Base-by-base conservation (phyloP, 1,139 yeast species). In the Hansenula anomala region DNA sequence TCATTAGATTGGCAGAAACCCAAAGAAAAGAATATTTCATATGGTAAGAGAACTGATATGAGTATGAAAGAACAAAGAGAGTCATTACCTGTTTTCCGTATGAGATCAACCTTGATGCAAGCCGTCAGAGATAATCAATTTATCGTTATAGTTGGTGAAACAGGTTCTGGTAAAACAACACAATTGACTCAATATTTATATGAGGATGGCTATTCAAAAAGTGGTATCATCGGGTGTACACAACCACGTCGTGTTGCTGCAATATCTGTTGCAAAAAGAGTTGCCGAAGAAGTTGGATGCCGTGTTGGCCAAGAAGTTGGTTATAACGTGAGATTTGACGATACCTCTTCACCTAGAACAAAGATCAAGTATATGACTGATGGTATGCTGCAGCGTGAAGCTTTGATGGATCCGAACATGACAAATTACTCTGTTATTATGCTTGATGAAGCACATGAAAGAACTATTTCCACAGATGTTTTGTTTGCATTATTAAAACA, bases 81-180 rank as follows among this genome's bases (percentile, higher is more conserved):
- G 48, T 65, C 78, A 4, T 66, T 88, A 19, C 97, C 97, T 0
- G 95, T 90, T 0, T 87, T 67, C 52, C 59, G 72, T 16, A 77
- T 79, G 66, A 69, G 95, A 36, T 55, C 65, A 0, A 67, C 78
- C 37, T 61, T 92, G 11, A 60, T 92, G 11, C 55, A 73, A 4
- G 72, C 81, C 1, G 73, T 92, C 4, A 56, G 61, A 39, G 71
- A 67, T 44, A 74, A 85, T 50, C 96, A 89, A 56, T 82, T 89
- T 15, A 58, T 89, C 30, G 84, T 92, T 31, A 83, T 92, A 22
- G 96, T 92, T 30, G 98, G 98, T 44, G 98, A 92, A 57, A 92
- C 98, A 0, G 98, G 98, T 33, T 86, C 96, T 1, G 98, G 98
- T 51, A 92, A 92, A 59, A 89, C 97, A 1, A 92, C 98, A 0